Base-by-base conservation (phyloP, 805 yeast species). In the Kluyveromyces lactis region DNA sequence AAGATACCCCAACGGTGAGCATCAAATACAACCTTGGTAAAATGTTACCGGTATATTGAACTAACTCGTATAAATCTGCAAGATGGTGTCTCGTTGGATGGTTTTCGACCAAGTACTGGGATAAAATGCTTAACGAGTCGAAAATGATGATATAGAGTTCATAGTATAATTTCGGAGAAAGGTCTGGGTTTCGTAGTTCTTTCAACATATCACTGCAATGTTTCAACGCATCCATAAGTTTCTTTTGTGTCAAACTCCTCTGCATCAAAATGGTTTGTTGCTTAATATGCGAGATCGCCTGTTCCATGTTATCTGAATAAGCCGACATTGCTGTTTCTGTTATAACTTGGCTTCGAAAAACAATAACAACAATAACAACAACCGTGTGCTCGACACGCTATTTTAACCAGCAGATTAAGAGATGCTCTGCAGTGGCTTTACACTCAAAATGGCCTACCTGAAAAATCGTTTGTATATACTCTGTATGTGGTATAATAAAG, bases 1-100 rank as follows among this genome's bases (percentile, higher is more conserved):
- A 87, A 2, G 86, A 86, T 1, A 94, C 78, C 7, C 98, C 98
- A 12, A 92, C 90, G 2, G 95, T 90, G 31, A 92, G 82, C 97
- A 92, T 86, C 63, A 92, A 69, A 57, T 92, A 92, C 41, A 92
- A 66, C 42, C 98, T 72, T 2, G 98, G 98, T 12, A 92, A 71
- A 18, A 92, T 84, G 56, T 86, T 90, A 1, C 97, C 95, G 1
- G 95, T 86, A 56, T 92, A 92, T 60, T 92, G 97, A 4, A 90
- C 97, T 57, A 89, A 69, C 52, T 90, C 97, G 57, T 92, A 92
- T 39, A 92, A 69, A 56, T 92, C 97, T 0, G 95, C 85, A 39
- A 92, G 64, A 67, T 64, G 60, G 55, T 82, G 86, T 51, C 77
- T 77, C 39, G 72, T 70, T 10, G 80, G 77, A 53, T 86, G 89